Conservation (phyloP, 768 basidiomycete genomes). For the Jaapia argillacea region DNA sequence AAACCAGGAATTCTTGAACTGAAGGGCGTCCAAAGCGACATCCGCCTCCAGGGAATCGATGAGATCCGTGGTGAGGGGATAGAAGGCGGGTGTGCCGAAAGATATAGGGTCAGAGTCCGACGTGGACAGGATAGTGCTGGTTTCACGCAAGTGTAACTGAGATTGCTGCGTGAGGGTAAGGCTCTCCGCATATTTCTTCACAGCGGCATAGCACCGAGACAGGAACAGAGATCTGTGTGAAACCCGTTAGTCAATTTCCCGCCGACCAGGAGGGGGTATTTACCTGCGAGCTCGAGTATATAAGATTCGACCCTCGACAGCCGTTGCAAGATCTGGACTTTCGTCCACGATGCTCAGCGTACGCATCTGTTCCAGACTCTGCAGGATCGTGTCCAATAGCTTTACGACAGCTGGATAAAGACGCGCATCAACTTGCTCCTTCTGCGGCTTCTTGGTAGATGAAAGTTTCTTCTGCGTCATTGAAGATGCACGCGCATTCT, state of each 20-base stretch:
- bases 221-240: constrained; percentile 60
- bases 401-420: constrained; percentile 86
- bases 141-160: constrained; percentile 66
- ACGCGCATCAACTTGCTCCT: constrained; percentile 53
- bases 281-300: constrained; percentile 72
- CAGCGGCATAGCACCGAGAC: constrained; percentile 59
- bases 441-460: constrained; percentile 19
- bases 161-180: constrained; percentile 64
- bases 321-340: constrained; percentile 70
- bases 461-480: constrained; percentile 10
- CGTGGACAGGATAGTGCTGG: constrained; percentile 40
- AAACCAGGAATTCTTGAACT: constrained; percentile 71
- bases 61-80: constrained; percentile 34
- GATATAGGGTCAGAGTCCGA: constrained; percentile 37
- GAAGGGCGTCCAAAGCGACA: constrained; percentile 34
- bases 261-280: constrained; percentile 7
- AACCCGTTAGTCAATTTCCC: not conserved
- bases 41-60: constrained; percentile 43
- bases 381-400: constrained; percentile 75
- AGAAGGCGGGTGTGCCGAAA: constrained; percentile 36
- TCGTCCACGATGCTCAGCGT: constrained; percentile 81
- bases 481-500: constrained; percentile 15
- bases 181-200: constrained; percentile 66
- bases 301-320: constrained; percentile 65
- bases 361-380: constrained; percentile 79